Base-by-base conservation (phyloP, 495 filamentous ascomycete genomes). In the Terfezia boudieri region DNA sequence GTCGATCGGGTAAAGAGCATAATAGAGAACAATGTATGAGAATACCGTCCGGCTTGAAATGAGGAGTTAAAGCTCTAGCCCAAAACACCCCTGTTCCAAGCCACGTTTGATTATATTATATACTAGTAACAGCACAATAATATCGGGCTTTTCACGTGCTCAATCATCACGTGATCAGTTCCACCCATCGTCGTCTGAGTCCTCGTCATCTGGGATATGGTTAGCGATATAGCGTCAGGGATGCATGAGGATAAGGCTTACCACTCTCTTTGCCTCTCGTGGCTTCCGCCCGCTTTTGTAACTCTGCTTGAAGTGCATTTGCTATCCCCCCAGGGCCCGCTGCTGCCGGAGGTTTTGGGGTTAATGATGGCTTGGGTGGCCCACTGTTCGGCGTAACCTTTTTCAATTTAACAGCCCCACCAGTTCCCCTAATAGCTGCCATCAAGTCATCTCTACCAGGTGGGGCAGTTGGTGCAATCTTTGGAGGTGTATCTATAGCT, bases 181-280 rank as follows among this genome's bases (percentile, higher is more conserved):
- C 82, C 82, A 85, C 67, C 86, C 82, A 60, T 88, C 83, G 53
- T 82, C 76, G 60, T 85, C 80, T 35, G 76, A 75, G 66, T 81
- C 78, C 64, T 88, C 83, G 61, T 88, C 83, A 71, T 88, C 80
- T 84, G 55, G 37, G 37, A 49, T n/a, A 36, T 55, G 14, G 55
- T 68, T 53, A 68, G 57, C 57, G 2, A 16, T 55, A 56, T 10
- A 53, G 35, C 41, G n/a, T n/a, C 26, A 23, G 54, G 8, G 22
- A 43, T 7, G 36, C 22, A 14, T 20, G n/a, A 10, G 9, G 9
- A 55, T 14, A 50, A 52, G 51, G 81, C 86, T 76, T 81, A 95
- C 87, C 87, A 71, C 84, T 90, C 64, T 79, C 76, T 66, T 83
- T 81, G 63, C 93, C 87, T 72, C 87, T 89, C 4, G 41, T 46